These are phyloP conservation scores for Diplocarpon rosae DNA, from an alignment of 2,329 filamentous ascomycete species.

Conservation along the genomic window DNA sequence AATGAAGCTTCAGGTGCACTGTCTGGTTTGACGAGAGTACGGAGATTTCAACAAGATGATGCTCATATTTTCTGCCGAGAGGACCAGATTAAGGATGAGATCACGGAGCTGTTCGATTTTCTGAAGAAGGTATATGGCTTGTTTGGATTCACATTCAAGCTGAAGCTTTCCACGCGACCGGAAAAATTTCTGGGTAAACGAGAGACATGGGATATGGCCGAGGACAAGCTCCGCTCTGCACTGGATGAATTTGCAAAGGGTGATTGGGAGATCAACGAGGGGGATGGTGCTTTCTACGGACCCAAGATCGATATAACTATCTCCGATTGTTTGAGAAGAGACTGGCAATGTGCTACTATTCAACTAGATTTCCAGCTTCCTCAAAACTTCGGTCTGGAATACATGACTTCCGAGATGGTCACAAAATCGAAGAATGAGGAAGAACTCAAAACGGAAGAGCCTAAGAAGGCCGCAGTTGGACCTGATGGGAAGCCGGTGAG, in stretches of 20 bases:
- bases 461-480: slow-evolving; percentile 31
- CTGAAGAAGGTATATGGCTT: slow-evolving; percentile 68
- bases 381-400: slow-evolving; percentile 78
- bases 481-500: slow-evolving; percentile 32
- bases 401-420: slow-evolving; percentile 60
- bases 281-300: slow-evolving; percentile 95
- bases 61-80: slow-evolving; percentile 90
- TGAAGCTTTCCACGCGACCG: slow-evolving; percentile 83
- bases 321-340: slow-evolving; percentile 72
- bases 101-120: slow-evolving; percentile 80
- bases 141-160: slow-evolving; percentile 81
- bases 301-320: slow-evolving; percentile 98
- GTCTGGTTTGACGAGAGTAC: slow-evolving; percentile 80
- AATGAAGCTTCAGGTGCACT: slow-evolving; percentile 93
- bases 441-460: slow-evolving; percentile 31
- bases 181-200: slow-evolving; percentile 84
- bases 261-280: slow-evolving; percentile 84
- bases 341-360: slow-evolving; percentile 86
- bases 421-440: slow-evolving; percentile 30
- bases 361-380: slow-evolving; percentile 86
- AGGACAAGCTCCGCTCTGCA: slow-evolving; percentile 67
- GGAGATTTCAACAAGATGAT: slow-evolving; percentile 93
- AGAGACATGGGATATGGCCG: slow-evolving; percentile 81
- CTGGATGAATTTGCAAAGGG: slow-evolving; percentile 62
- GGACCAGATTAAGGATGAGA: slow-evolving; percentile 64